Percentiles rank a stretch among this genome's conserved stretches.
phyloP scores from a whole-genome alignment of 768 basidiomycete genomes.

The Pisolithus albus region DNA sequence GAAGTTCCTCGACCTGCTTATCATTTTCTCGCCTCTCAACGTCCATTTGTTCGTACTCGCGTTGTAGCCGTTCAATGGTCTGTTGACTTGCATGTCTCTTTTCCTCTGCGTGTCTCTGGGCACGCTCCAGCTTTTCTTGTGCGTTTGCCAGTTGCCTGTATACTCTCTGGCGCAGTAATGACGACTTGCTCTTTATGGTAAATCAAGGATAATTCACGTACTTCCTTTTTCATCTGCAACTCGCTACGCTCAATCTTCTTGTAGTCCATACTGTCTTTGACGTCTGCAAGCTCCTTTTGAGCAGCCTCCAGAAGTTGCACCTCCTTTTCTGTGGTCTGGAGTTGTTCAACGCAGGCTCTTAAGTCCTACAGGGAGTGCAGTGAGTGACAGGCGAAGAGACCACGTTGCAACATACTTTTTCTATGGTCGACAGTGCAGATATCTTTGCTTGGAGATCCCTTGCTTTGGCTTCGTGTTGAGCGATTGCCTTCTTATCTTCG shows the following conservation, averaged over 20 bases:
- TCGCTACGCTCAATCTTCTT: conserved; percentile 73
- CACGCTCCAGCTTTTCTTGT: conserved; percentile 72
- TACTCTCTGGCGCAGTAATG: conserved; percentile 50
- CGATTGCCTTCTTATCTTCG: conserved; percentile 65
- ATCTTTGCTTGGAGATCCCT: conserved; percentile 75
- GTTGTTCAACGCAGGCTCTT: conserved; percentile 63
- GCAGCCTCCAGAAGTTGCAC: conserved; percentile 52
- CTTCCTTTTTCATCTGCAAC: conserved; percentile 62
- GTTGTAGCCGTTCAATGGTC: conserved; percentile 68
- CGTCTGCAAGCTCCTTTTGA: conserved; percentile 61
- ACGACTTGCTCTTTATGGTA: neutral
- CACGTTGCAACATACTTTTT: conserved; percentile 46
- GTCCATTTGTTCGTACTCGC: conserved; percentile 75
- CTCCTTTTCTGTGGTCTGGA: conserved; percentile 70
- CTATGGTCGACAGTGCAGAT: conserved; percentile 60
- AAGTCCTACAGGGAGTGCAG: conserved; percentile 48
- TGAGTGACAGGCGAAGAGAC: neutral
- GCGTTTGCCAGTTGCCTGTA: conserved; percentile 76
- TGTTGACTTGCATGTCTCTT: conserved; percentile 66
- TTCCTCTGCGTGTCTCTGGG: conserved; percentile 74
- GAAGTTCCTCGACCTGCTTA: conserved; percentile 69
- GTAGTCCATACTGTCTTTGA: conserved; percentile 61
- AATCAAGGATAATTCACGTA: conserved; percentile 19
- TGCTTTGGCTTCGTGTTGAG: conserved; percentile 62
- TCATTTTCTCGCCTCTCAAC: conserved; percentile 72